Conservation (phyloP, 257 asterid genomes). For the Eustoma russellianum region DNA sequence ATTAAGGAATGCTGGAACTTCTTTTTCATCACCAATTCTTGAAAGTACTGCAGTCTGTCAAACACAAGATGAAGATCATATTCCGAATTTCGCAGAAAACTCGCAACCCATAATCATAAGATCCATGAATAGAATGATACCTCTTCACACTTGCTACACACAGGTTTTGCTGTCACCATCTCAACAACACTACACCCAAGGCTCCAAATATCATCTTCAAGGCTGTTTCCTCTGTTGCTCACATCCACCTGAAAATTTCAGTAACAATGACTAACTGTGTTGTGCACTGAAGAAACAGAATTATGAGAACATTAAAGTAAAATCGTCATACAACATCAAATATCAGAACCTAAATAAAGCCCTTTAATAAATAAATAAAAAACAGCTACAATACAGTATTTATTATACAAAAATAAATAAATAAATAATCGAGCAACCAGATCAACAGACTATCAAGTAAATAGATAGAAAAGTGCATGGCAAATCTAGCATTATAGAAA, state of each 20-base stretch:
- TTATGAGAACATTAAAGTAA: too few species aligned
- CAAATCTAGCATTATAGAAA: neutral
- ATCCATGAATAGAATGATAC: conserved; percentile 16
- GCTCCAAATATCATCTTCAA: conserved; percentile 78
- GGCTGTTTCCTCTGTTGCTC: conserved; percentile 34
- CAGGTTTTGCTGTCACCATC: conserved; percentile 72
- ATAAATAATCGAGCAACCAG: too few species aligned
- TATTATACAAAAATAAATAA: too few species aligned
- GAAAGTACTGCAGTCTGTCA: conserved; percentile 46
- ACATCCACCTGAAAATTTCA: conserved; percentile 28
- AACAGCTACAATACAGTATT: too few species aligned
- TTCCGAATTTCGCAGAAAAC: neutral
- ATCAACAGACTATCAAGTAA: too few species aligned
- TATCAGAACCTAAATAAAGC: too few species aligned
- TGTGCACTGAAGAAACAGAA: too few species aligned
- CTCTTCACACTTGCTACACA: conserved; percentile 65
- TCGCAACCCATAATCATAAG: neutral
- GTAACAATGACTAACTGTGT: too few species aligned
- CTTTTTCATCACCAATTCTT: conserved; percentile 43
- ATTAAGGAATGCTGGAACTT: conserved; percentile 47
- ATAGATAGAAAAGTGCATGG: too few species aligned
- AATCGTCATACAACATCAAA: too few species aligned
- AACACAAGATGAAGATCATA: conserved; percentile 3
- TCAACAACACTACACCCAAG: conserved; percentile 66
- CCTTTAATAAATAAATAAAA: too few species aligned